A percentile compares a stretch with the other conserved stretches of the same genome.
These are phyloP conservation scores for Colletotrichum costaricense DNA, from an alignment of 2,329 filamentous ascomycete species.

Conservation along the genomic window DNA sequence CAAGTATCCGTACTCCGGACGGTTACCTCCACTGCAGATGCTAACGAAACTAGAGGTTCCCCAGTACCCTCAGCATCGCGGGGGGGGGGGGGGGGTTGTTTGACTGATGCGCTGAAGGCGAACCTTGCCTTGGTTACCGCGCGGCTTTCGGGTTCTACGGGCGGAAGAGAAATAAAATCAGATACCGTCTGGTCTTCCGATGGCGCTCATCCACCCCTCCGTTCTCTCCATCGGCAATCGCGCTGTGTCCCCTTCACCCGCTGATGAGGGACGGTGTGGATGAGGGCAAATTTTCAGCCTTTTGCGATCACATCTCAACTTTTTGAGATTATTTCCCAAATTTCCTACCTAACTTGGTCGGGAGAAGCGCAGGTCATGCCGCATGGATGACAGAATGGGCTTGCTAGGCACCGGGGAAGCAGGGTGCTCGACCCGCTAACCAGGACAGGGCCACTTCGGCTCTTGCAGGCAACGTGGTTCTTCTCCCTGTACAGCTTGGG, in stretches of 20 bases:
- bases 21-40: no score
- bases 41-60: background rate
- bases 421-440: constrained; percentile 28
- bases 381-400: constrained; percentile 30
- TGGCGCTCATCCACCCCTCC: background rate
- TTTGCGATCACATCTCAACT: constrained; percentile 29
- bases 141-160: background rate
- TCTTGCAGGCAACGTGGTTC: constrained; percentile 22
- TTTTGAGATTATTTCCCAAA: constrained; percentile 5
- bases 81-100: no score
- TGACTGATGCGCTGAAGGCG: background rate
- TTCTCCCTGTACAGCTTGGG: constrained; percentile 11
- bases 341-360: constrained; percentile 17
- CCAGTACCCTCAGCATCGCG: background rate
- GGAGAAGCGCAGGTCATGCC: constrained; percentile 16
- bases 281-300: constrained; percentile 19
- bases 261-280: background rate
- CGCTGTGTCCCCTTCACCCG: background rate
- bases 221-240: constrained; percentile 23
- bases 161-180: background rate
- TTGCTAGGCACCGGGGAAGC: constrained; percentile 33
- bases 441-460: constrained; percentile 30
- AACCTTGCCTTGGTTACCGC: background rate
- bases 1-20: no score
- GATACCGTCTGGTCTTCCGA: constrained; percentile 8